Evolutionary conservation across 495 filamentous ascomycete genomes (phyloP).

Genomic region (Talaromyces borbonicus): DNA sequence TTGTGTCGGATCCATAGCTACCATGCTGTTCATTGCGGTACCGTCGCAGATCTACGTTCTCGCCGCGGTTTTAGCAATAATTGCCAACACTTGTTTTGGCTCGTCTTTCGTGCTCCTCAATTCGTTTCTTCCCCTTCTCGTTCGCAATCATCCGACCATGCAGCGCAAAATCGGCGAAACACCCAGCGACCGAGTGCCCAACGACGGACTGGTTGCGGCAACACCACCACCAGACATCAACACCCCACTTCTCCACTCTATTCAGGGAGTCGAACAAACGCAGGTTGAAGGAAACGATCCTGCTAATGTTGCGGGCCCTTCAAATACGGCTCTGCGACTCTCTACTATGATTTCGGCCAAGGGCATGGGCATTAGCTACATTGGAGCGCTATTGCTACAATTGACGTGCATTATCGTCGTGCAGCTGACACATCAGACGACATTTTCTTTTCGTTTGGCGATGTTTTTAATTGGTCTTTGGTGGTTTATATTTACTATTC

Average conservation of each 20-base stretch:
- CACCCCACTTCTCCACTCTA: slow-evolving; percentile 18
- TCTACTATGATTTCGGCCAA: slow-evolving; percentile 81
- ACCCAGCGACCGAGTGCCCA: not conserved
- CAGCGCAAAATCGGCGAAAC: slow-evolving; percentile 9
- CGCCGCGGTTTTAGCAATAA: slow-evolving; percentile 71
- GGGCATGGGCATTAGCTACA: slow-evolving; percentile 86
- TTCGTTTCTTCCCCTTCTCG: slow-evolving; percentile 72
- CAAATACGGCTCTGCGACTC: slow-evolving; percentile 28
- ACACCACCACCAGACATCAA: slow-evolving; percentile 1
- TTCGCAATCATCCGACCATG: slow-evolving; percentile 59
- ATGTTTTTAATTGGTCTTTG: slow-evolving; percentile 83
- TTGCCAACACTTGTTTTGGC: slow-evolving; percentile 85
- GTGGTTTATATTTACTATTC: slow-evolving; percentile 91
- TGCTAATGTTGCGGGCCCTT: slow-evolving; percentile 4
- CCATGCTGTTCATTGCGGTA: slow-evolving; percentile 83
- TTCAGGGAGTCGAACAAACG: slow-evolving; percentile 8
- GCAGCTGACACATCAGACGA: slow-evolving; percentile 57
- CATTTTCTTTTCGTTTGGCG: slow-evolving; percentile 69
- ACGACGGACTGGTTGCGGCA: not conserved
- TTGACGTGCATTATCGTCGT: slow-evolving; percentile 65
- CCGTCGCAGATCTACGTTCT: slow-evolving; percentile 64
- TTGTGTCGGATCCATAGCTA: slow-evolving; percentile 65
- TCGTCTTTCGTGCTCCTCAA: slow-evolving; percentile 81
- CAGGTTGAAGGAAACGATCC: not conserved
- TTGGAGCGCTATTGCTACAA: slow-evolving; percentile 71